phyloP scores from a whole-genome alignment of 2,329 filamentous ascomycete genomes.

The Thermoascus crustaceus region DNA sequence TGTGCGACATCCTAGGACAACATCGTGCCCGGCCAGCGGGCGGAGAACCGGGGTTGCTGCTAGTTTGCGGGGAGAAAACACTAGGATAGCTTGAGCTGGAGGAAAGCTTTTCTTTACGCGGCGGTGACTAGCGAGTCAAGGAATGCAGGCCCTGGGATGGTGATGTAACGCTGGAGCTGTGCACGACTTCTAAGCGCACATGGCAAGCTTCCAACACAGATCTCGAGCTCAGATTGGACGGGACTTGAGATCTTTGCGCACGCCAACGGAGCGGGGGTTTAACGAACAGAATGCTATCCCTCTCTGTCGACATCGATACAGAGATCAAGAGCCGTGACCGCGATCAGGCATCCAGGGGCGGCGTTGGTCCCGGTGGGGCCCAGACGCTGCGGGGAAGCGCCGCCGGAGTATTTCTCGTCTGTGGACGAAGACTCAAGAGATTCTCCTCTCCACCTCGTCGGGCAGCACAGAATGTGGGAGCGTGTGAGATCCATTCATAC shows the following conservation, averaged over 20 bases:
- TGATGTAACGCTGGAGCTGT: background rate
- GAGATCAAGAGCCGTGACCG: no score
- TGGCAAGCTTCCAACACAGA: background rate
- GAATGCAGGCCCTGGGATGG: slow-evolving; percentile 1
- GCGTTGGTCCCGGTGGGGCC: no score
- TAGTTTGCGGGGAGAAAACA: background rate
- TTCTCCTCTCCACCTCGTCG: no score
- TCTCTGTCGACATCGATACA: no score
- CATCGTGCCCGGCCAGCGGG: slow-evolving; percentile 5
- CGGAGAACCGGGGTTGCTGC: slow-evolving; percentile 3
- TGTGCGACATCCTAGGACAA: slow-evolving; percentile 5
- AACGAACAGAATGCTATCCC: no score
- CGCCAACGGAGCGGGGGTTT: background rate
- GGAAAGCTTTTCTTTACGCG: background rate
- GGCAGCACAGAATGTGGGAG: no score
- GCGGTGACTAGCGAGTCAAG: background rate
- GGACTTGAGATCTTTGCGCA: background rate
- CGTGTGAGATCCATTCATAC: no score
- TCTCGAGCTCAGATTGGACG: background rate
- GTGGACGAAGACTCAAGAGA: no score
- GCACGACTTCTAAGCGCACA: background rate
- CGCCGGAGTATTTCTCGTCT: no score
- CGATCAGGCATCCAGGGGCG: no score
- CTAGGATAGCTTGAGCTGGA: background rate
- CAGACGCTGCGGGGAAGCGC: no score